Conservation (phyloP, 169 alveolate genomes). For the Toxoplasma gondii region DNA sequence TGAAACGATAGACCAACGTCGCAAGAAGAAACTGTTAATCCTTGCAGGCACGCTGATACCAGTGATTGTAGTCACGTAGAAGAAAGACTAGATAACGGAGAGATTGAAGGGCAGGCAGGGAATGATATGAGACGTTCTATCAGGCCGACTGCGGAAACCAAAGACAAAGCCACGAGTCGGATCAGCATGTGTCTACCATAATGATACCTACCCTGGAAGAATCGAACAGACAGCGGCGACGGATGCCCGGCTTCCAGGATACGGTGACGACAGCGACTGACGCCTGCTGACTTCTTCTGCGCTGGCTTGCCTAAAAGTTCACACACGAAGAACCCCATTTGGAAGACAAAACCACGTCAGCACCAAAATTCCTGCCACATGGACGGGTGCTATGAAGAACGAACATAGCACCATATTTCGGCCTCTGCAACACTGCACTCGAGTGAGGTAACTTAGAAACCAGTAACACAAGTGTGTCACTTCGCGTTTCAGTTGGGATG, state of each 20-base stretch:
- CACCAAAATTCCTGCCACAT: neutral
- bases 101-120: too few relatives aligned
- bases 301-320: conserved; percentile 92
- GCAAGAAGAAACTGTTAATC: too few relatives aligned
- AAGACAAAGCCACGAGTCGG: too few relatives aligned
- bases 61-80: too few relatives aligned
- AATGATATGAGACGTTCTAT: too few relatives aligned
- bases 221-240: conserved; percentile 93
- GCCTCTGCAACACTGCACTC: neutral
- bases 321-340: neutral
- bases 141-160: too few relatives aligned
- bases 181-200: neutral
- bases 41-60: too few relatives aligned
- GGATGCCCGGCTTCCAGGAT: conserved; percentile 97
- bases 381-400: neutral
- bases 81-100: too few relatives aligned
- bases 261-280: conserved; percentile 89
- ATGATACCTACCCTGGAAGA: conserved; percentile 47
- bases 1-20: too few relatives aligned
- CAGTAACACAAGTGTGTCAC: neutral
- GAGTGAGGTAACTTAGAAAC: neutral
- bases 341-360: neutral
- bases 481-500: too few relatives aligned
- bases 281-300: conserved; percentile 78
- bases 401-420: neutral